Conservation (phyloP, 495 filamentous ascomycete species). For the Pyronema omphalodes region DNA sequence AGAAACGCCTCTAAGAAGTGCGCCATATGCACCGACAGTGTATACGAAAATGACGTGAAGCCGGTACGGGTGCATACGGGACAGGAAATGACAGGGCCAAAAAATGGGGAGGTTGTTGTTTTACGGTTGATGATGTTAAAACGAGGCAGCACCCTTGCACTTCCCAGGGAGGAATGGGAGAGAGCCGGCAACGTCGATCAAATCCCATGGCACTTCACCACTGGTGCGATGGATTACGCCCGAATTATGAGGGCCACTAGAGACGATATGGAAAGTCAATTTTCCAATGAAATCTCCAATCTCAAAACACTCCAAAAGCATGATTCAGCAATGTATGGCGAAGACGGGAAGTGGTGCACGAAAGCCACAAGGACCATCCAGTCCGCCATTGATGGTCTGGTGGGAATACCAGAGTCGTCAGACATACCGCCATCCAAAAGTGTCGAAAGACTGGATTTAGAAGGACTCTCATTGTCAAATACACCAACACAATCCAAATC, state of each 20-base stretch:
- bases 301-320: constrained; percentile 59
- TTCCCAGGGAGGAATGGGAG: constrained; percentile 64
- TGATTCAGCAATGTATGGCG: constrained; percentile 83
- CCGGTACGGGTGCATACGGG: constrained; percentile 84
- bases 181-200: constrained; percentile 47
- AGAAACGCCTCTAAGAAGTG: constrained; percentile 81
- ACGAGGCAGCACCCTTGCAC: constrained; percentile 61
- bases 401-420: constrained; percentile 42
- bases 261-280: constrained; percentile 68
- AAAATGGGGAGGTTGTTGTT: constrained; percentile 75
- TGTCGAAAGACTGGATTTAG: constrained; percentile 4
- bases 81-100: constrained; percentile 60
- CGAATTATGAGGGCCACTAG: constrained; percentile 88
- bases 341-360: constrained; percentile 78
- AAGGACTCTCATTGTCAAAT: constrained; percentile 28
- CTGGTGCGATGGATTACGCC: constrained; percentile 85
- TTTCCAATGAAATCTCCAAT: constrained; percentile 54
- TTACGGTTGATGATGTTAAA: constrained; percentile 64
- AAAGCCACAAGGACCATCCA: constrained; percentile 37
- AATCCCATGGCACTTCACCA: constrained; percentile 85
- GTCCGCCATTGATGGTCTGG: constrained; percentile 15
- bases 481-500: not conserved
- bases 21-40: constrained; percentile 81
- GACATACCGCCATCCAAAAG: constrained; percentile 30
- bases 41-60: constrained; percentile 69